These are phyloP conservation scores for Rhodotorula paludigena DNA, from an alignment of 768 basidiomycete species.

Conservation along the genomic window DNA sequence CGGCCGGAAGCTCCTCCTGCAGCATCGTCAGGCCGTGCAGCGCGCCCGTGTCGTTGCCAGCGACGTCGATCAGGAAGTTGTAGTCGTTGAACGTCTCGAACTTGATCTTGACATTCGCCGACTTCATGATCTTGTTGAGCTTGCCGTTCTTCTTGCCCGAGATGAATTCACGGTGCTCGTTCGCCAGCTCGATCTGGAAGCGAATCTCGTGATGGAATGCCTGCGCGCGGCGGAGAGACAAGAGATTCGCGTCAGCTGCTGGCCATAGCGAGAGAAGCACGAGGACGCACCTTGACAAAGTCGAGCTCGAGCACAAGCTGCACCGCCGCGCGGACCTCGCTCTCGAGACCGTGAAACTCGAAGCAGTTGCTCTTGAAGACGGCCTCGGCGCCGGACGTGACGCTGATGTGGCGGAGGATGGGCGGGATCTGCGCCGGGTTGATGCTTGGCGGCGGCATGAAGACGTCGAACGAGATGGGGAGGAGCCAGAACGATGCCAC, in stretches of 20 bases:
- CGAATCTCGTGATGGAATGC: conserved; percentile 94
- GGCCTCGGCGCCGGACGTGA: conserved; percentile 81
- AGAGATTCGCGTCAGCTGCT: not conserved
- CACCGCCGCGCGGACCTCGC: conserved; percentile 80
- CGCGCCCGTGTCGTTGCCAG: conserved; percentile 53
- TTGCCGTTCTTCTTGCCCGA: conserved; percentile 99
- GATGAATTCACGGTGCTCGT: conserved; percentile 97
- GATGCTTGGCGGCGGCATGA: conserved; percentile 68
- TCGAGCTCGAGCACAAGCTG: conserved; percentile 83
- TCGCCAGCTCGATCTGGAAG: conserved; percentile 94
- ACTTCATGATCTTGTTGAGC: conserved; percentile 99
- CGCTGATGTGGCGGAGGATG: conserved; percentile 78
- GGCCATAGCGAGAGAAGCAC: not conserved
- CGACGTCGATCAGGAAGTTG: conserved; percentile 44
- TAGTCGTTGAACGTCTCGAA: conserved; percentile 89
- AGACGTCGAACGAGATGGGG: conserved; percentile 85
- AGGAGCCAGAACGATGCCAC: conserved; percentile 96
- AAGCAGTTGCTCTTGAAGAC: conserved; percentile 98
- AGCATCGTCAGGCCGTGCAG: conserved; percentile 80
- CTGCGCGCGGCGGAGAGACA: conserved; percentile 47
- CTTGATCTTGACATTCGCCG: conserved; percentile 94
- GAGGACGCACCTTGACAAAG: conserved; percentile 69
- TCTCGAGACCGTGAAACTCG: conserved; percentile 89
- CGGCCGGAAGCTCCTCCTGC: conserved; percentile 96
- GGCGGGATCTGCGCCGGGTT: conserved; percentile 76